Conservation (phyloP, 768 basidiomycete genomes). For the Plicaturopsis crispa region DNA sequence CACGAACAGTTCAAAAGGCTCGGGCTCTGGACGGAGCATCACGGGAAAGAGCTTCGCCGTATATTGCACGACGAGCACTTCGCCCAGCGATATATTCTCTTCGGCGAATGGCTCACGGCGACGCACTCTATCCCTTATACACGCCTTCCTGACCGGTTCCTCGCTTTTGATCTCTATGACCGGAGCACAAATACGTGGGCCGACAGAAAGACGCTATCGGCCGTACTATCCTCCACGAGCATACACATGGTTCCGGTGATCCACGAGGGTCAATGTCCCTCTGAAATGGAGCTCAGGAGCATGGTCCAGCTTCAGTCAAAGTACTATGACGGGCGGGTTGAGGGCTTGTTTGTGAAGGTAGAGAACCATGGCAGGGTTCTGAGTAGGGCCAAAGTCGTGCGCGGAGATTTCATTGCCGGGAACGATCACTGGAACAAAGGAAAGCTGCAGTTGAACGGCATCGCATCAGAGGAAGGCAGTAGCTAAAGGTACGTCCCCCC, state of each 20-base stretch:
- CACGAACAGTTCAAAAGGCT: constrained; percentile 59
- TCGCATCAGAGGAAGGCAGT: constrained; percentile 11
- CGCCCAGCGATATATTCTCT: constrained; percentile 50
- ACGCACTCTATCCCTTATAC: constrained; percentile 56
- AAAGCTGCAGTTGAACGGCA: constrained; percentile 27
- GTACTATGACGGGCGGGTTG: constrained; percentile 41
- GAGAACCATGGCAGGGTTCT: constrained; percentile 34
- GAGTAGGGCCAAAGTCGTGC: constrained; percentile 46
- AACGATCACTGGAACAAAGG: constrained; percentile 55
- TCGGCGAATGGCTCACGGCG: constrained; percentile 58
- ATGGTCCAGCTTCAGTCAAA: constrained; percentile 39
- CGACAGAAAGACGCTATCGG: constrained; percentile 25
- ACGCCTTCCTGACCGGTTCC: constrained; percentile 43
- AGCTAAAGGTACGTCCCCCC: too few species aligned
- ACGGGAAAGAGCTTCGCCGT: constrained; percentile 32
- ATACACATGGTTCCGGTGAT: constrained; percentile 38
- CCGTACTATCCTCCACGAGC: constrained; percentile 27
- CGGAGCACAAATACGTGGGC: constrained; percentile 34
- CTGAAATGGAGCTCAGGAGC: constrained; percentile 26
- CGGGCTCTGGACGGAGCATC: constrained; percentile 44
- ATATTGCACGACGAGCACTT: constrained; percentile 41
- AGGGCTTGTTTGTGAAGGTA: constrained; percentile 53
- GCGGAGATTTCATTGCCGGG: constrained; percentile 54
- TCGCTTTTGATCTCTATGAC: constrained; percentile 57
- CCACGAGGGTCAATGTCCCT: constrained; percentile 32